These are phyloP conservation scores for Keithomyces neogunnii DNA, from an alignment of 2,329 filamentous ascomycete genomes.

Conservation along the genomic window DNA sequence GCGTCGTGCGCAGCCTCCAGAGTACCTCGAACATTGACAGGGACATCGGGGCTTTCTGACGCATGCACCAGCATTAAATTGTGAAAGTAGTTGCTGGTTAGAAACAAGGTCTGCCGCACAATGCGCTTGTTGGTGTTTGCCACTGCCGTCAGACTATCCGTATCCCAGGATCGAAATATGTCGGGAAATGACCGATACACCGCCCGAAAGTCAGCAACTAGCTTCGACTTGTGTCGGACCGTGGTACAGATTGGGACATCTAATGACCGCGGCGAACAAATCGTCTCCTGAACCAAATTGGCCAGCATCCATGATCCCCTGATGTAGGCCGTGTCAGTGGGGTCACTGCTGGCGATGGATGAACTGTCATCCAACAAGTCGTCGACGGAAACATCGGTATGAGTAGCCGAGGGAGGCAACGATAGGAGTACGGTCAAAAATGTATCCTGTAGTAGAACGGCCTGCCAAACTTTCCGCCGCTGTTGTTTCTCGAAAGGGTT, in stretches of 20 bases:
- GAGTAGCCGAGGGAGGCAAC: constrained; percentile 67
- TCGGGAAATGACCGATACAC: constrained; percentile 67
- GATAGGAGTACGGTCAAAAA: constrained; percentile 72
- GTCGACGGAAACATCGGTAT: constrained; percentile 71
- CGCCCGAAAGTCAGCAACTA: constrained; percentile 60
- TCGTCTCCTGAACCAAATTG: constrained; percentile 67
- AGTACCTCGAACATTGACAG: constrained; percentile 58
- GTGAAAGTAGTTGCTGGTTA: constrained; percentile 77
- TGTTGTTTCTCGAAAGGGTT: constrained; percentile 68
- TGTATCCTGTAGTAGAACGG: constrained; percentile 71
- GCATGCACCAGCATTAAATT: constrained; percentile 74
- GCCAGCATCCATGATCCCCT: constrained; percentile 71
- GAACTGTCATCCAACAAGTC: constrained; percentile 58
- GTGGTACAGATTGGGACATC: constrained; percentile 64
- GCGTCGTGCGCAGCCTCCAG: constrained; percentile 71
- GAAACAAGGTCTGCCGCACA: constrained; percentile 66
- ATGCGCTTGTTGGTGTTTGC: constrained; percentile 54
- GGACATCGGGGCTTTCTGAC: constrained; percentile 56
- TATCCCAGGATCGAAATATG: constrained; percentile 60
- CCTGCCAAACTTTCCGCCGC: constrained; percentile 73
- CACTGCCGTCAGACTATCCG: constrained; percentile 47
- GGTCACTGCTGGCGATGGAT: constrained; percentile 48
- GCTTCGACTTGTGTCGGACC: constrained; percentile 57
- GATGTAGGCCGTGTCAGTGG: constrained; percentile 62
- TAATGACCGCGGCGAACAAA: constrained; percentile 67